Evolutionary conservation across 768 basidiomycete genomes (phyloP), one percentile per base, ranked within the genome.

Genomic region (Russula virescens): DNA sequence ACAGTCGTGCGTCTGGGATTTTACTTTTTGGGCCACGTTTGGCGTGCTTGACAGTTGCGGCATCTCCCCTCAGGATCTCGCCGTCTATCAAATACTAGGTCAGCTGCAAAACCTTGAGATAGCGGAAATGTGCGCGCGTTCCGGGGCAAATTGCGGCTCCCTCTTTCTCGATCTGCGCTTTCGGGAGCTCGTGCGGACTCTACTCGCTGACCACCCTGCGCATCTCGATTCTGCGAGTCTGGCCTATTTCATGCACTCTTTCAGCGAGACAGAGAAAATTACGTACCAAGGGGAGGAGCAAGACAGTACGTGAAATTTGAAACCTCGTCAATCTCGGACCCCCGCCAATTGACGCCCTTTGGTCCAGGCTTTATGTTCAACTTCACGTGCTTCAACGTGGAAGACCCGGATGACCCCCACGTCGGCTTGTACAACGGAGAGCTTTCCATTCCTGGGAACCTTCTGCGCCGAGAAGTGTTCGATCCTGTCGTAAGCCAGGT

Each of bases 381-480:
- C 71, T 94, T 94, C 73, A 93, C 86, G 35, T 93, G 90, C 73
- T 94, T 94, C 79, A 94, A 94, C 66, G 84, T 87, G 18, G 86
- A 90, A 67, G 90, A 92, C 70, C 84, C 87, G 9, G 81, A 91
- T 69, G 92, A 94, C 72, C 81, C 87, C 1, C 78, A 81, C 26
- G 89, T 93, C 25, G 92, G 92, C 1, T 75, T 94, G 57, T 76
- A 88, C 63, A 88, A 94, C 68, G 92, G 92, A 2, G 87, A 95
- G 72, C 79, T 95, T 3, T 84, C 84, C 14, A 89, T 94, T 66
- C 89, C 90, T 3, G 92, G 92, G 19, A 85, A 81, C 66, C 74
- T 92, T 23, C 78, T 95, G 56, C 85, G 92, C 34, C 77, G 82
- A 66, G 88, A 91, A 71, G 92, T 94, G 10, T 95, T 94, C 68